phyloP scores from a whole-genome alignment of 331 rosid genomes.

The Erythrophleum ivorense region DNA sequence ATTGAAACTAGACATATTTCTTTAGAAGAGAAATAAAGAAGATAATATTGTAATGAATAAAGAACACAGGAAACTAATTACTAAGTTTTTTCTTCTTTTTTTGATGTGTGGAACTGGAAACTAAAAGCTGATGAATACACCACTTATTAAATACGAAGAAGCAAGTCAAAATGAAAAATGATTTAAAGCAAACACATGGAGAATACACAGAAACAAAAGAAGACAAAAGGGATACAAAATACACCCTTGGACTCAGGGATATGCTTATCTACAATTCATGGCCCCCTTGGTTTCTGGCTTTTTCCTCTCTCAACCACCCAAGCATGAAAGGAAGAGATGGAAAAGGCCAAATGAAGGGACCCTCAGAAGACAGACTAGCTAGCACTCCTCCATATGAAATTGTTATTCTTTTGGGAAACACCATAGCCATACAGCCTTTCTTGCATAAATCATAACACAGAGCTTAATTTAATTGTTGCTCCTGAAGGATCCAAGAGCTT shows the following conservation, averaged over 20 bases:
- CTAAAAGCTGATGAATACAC: constrained; percentile 32
- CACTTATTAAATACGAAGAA: constrained; percentile 12
- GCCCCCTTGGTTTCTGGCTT: constrained; percentile 27
- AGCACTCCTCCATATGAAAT: constrained; percentile 45
- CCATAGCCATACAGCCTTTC: not conserved
- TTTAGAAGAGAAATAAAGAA: not conserved
- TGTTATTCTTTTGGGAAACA: constrained; percentile 46
- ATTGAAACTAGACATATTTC: no score
- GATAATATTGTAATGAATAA: no score
- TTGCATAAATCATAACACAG: not conserved
- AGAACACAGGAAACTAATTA: no score
- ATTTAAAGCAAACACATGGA: constrained; percentile 28
- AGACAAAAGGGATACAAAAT: constrained; percentile 55
- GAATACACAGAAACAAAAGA: constrained; percentile 40
- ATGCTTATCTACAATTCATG: constrained; percentile 61
- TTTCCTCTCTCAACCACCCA: not conserved
- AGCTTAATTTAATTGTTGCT: constrained; percentile 65
- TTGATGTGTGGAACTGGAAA: not conserved
- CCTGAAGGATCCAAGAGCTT: constrained; percentile 98
- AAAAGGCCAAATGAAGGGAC: constrained; percentile 39
- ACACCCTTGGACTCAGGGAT: constrained; percentile 53
- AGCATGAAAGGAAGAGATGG: not conserved
- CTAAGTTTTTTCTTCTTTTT: no score
- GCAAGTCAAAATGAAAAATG: constrained; percentile 1
- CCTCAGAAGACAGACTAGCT: constrained; percentile 44